These are phyloP conservation scores for Biscogniauxia mediterranea DNA, from an alignment of 2,329 filamentous ascomycete genomes.

Conservation along the genomic window DNA sequence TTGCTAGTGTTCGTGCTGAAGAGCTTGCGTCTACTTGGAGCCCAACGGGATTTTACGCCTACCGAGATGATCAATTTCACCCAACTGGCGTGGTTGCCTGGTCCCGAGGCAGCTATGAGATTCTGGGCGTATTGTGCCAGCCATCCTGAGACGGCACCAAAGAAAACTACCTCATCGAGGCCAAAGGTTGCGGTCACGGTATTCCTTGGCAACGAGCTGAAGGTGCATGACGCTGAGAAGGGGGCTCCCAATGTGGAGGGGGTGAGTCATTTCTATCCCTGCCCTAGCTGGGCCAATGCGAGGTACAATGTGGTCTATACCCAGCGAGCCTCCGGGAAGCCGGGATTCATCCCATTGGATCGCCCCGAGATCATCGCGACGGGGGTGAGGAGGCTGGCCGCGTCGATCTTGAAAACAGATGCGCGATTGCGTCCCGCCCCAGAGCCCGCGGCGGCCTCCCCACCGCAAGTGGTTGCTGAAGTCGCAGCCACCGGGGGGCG, in stretches of 20 bases:
- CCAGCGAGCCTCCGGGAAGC: slow-evolving; percentile 38
- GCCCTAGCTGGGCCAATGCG: slow-evolving; percentile 47
- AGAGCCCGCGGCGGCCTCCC: slow-evolving; percentile 27
- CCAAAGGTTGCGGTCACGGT: slow-evolving; percentile 47
- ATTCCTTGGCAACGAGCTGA: slow-evolving; percentile 39
- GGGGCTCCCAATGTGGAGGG: slow-evolving; percentile 17
- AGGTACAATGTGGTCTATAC: slow-evolving; percentile 44
- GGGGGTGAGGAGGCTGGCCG: slow-evolving; percentile 42
- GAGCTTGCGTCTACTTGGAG: slow-evolving; percentile 41
- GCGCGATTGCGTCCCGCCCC: slow-evolving; percentile 34
- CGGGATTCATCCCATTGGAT: slow-evolving; percentile 49
- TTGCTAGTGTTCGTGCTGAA: slow-evolving; percentile 54
- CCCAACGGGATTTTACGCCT: slow-evolving; percentile 41
- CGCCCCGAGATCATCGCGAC: slow-evolving; percentile 44
- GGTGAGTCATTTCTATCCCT: slow-evolving; percentile 37
- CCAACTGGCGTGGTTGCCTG: slow-evolving; percentile 64
- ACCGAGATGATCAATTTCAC: slow-evolving; percentile 60
- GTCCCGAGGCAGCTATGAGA: slow-evolving; percentile 58
- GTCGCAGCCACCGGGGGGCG: slow-evolving; percentile 3
- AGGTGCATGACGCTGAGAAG: slow-evolving; percentile 5
- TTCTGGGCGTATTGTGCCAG: slow-evolving; percentile 50
- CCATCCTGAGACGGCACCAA: slow-evolving; percentile 31
- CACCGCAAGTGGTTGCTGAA: slow-evolving; percentile 35
- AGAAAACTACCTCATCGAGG: slow-evolving; percentile 27
- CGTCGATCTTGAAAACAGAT: slow-evolving; percentile 38